These are phyloP conservation scores for Aureobasidium vineae DNA, from an alignment of 2,329 filamentous ascomycete genomes.

Conservation along the genomic window DNA sequence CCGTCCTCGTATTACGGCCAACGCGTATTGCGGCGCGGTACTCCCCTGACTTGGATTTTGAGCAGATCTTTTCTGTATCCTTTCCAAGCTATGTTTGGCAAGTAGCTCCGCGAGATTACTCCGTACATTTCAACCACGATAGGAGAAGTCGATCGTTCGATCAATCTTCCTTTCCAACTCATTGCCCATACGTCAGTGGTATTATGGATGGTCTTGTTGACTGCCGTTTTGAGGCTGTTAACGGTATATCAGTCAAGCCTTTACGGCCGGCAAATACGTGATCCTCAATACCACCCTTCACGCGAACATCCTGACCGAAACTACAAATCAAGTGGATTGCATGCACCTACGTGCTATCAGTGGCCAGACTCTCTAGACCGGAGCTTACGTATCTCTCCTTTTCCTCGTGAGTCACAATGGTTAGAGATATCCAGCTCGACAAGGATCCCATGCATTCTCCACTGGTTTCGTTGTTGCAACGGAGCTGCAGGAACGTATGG, in stretches of 20 bases:
- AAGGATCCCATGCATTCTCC: neutral
- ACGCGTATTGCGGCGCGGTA: slow-evolving; percentile 1
- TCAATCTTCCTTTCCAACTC: neutral
- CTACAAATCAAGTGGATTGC: neutral
- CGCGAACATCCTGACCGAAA: neutral
- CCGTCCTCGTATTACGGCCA: neutral
- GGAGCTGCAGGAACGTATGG: slow-evolving; percentile 14
- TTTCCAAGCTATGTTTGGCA: neutral
- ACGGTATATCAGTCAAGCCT: neutral
- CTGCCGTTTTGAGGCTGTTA: neutral
- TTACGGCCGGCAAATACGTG: neutral
- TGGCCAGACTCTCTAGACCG: neutral
- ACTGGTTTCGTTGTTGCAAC: slow-evolving; percentile 2
- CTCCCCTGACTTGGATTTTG: neutral
- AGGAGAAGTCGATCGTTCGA: slow-evolving; percentile 1
- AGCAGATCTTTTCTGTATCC: slow-evolving; percentile 9
- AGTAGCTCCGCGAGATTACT: slow-evolving; percentile 3
- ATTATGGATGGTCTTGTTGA: neutral
- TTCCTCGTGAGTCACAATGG: neutral
- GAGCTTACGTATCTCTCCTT: neutral
- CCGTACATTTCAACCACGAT: neutral
- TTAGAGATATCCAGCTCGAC: neutral
- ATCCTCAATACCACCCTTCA: neutral
- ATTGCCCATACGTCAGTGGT: neutral
- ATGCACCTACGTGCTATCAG: neutral